Evolutionary conservation across 2,329 filamentous ascomycete species (phyloP).

Genomic region (Aureobasidium melanogenum): DNA sequence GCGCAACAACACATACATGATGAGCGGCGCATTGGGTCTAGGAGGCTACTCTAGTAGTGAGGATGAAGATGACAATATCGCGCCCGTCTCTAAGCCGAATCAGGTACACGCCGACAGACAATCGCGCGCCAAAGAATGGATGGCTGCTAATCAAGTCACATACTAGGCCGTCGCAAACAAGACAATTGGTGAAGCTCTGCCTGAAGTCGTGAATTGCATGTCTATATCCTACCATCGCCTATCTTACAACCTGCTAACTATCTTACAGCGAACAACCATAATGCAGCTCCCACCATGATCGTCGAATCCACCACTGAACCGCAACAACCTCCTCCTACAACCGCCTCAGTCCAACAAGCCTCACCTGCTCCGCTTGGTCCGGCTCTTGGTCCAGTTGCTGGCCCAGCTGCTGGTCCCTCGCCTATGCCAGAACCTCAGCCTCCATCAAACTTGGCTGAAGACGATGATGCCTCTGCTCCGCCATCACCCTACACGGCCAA

Average conservation of each 20-base stretch:
- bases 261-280: neutral
- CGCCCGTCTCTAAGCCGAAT: conserved; percentile 12
- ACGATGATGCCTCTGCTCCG: conserved; percentile 9
- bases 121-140: conserved; percentile 20
- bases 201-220: neutral
- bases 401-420: neutral
- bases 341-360: neutral
- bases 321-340: neutral
- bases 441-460: neutral
- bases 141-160: conserved; percentile 37
- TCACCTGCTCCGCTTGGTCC: neutral
- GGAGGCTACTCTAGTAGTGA: conserved; percentile 39
- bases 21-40: conserved; percentile 31
- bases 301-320: neutral
- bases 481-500: conserved; percentile 60
- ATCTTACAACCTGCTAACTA: neutral
- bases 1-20: neutral
- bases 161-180: conserved; percentile 12
- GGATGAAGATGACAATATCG: conserved; percentile 29
- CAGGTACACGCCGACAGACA: conserved; percentile 13
- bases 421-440: conserved; percentile 15
- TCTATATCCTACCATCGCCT: neutral
- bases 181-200: conserved; percentile 3
- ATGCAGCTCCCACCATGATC: neutral
- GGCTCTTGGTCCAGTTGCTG: conserved; percentile 7